Evolutionary conservation across 2,329 filamentous ascomycete genomes (phyloP), one percentile per base, ranked within the genome.

Genomic region (Colletotrichum sp.): DNA sequence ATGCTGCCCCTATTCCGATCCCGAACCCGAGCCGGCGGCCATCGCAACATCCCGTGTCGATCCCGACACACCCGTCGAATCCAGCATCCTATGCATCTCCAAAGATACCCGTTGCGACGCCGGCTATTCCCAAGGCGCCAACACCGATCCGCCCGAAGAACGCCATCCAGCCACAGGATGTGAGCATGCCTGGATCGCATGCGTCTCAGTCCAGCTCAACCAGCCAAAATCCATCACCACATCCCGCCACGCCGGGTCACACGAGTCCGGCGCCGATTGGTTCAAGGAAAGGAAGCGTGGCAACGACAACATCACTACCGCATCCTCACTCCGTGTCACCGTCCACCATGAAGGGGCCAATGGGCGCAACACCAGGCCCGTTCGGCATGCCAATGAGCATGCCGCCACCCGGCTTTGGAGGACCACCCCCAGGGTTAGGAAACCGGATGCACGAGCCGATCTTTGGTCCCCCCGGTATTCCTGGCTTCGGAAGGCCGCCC

Each of bases 141-240:
- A 96, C 95, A 15, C 95, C 96, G 10, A 93, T 92, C 78, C 94
- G 94, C 77, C 90, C 93, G 48, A 93, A 95, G 71, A 94, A 96
- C 76, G 86, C 92, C 63, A 97, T 95, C 10, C 95, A 98, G 78
- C 95, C 98, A 78, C 95, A 97, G 82, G 93, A 93, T 30, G 92
- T 92, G 12, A 92, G 93, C 81, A 88, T 91, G 9, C 91, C 92
- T 8, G 93, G 92, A 67, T 94, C 95, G 5, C 92, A 94, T 77
- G 91, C 92, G 4, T 93, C 94, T 2, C 91, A 94, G 81, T 90
- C 93, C 77, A 87, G 86, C 57, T 88, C 88, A 9, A 86, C 83
- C 21, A 92, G 90, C 78, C 90, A 92, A 76, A 90, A 88, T 76
- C 87, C 88, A 12, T 93, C 92, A 36, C 91, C 92, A 67, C 91